Percentiles rank a stretch among this genome's conserved stretches.
These are phyloP conservation scores for Trichosporon coremiiforme DNA, from an alignment of 1,284 basidiomycete species.

Conservation along the genomic window DNA sequence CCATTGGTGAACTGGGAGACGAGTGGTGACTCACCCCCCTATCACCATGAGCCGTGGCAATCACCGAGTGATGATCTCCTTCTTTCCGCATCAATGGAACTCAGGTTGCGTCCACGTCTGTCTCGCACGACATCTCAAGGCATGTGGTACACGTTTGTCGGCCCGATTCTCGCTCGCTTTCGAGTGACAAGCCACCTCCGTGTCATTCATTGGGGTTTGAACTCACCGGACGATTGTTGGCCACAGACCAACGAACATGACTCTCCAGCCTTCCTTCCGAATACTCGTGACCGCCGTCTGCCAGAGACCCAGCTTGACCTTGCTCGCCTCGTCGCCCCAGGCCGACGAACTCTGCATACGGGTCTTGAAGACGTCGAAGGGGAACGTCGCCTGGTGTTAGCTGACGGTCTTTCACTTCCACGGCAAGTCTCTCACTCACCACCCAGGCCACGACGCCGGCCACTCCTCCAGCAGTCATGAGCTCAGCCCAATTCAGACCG, in stretches of 20 bases:
- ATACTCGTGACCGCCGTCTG: conserved; percentile 58
- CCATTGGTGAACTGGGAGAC: neutral
- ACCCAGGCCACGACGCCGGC: conserved; percentile 64
- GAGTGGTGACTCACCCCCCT: conserved; percentile 3
- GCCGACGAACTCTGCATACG: conserved; percentile 70
- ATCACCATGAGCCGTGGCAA: neutral
- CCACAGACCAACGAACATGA: conserved; percentile 73
- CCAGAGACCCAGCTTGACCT: conserved; percentile 22
- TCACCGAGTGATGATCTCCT: neutral
- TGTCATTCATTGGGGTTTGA: neutral
- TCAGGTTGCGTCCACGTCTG: neutral
- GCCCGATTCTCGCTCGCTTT: neutral
- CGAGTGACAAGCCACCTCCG: neutral
- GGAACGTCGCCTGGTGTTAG: conserved; percentile 65
- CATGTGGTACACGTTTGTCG: neutral
- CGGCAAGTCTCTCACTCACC: too few species aligned
- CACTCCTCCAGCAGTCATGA: conserved; percentile 74
- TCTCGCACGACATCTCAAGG: neutral
- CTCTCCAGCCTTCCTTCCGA: conserved; percentile 65
- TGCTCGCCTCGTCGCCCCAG: conserved; percentile 61
- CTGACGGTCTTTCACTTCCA: too few species aligned
- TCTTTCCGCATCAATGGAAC: neutral
- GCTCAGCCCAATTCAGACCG: conserved; percentile 62
- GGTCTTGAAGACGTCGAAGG: conserved; percentile 83
- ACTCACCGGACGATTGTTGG: conserved; percentile 76